phyloP scores from a whole-genome alignment of 345 rosid species.

The Isatis tinctoria region DNA sequence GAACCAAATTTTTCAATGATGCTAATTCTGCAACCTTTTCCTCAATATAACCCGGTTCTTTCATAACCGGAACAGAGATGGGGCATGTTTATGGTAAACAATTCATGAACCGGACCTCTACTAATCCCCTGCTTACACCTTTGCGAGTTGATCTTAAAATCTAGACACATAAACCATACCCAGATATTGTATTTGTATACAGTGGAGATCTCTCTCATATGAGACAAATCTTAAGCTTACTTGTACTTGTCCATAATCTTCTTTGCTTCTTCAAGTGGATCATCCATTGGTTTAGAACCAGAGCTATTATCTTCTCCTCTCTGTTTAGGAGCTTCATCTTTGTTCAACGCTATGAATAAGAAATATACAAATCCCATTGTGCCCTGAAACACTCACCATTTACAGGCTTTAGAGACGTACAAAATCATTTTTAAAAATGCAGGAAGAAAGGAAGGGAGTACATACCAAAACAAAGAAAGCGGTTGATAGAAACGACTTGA shows the following conservation, averaged over 20 bases:
- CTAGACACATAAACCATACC: neutral
- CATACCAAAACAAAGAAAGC: conserved; percentile 84
- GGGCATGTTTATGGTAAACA: neutral
- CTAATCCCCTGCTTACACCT: neutral
- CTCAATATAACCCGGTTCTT: neutral
- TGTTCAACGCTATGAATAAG: conserved; percentile 75
- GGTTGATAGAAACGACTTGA: conserved; percentile 67
- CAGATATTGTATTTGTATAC: conserved; percentile 2
- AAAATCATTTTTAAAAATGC: neutral
- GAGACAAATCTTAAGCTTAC: conserved; percentile 24
- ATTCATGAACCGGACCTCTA: neutral
- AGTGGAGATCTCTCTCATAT: neutral
- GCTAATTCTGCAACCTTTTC: neutral
- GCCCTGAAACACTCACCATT: conserved; percentile 46
- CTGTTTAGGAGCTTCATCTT: conserved; percentile 56
- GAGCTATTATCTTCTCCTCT: conserved; percentile 33
- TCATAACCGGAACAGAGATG: neutral
- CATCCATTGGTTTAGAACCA: conserved; percentile 30
- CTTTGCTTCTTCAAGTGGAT: conserved; percentile 76
- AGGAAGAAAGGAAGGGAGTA: neutral
- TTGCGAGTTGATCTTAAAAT: neutral
- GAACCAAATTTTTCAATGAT: neutral
- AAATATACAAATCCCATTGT: conserved; percentile 92
- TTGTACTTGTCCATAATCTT: conserved; percentile 96
- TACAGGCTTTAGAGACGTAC: neutral